A percentile compares a stretch with the other conserved stretches of the same genome.
These are phyloP conservation scores for Cutaneotrichosporon dermatis DNA, from an alignment of 1,284 basidiomycete genomes.

Conservation along the genomic window DNA sequence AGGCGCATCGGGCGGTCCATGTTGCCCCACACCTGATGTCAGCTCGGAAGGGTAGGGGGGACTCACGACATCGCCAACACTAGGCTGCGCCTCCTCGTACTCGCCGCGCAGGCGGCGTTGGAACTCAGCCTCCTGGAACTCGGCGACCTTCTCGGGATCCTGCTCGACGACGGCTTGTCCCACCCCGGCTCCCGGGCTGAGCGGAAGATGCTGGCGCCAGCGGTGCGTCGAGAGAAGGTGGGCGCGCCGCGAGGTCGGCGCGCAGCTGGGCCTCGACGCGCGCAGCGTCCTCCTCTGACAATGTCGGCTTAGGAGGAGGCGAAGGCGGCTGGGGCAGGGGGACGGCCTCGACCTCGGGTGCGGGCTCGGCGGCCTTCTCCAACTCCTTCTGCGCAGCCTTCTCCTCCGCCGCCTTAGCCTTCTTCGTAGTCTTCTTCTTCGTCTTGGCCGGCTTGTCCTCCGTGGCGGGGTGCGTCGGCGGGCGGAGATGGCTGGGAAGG, in stretches of 20 bases:
- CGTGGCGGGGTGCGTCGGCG: not conserved
- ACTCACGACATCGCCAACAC: slow-evolving; percentile 67
- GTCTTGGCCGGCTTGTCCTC: not conserved
- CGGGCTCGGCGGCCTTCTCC: not conserved
- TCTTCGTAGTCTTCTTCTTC: not conserved
- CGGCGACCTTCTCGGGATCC: slow-evolving; percentile 54
- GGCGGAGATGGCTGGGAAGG: not conserved
- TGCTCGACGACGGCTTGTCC: slow-evolving; percentile 13
- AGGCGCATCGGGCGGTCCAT: slow-evolving; percentile 60
- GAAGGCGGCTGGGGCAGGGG: not conserved
- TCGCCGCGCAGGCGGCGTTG: slow-evolving; percentile 65
- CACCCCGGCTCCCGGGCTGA: slow-evolving; percentile 11
- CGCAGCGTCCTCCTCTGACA: slow-evolving; percentile 34
- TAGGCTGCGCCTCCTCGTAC: slow-evolving; percentile 66
- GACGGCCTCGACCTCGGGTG: not conserved
- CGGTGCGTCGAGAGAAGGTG: slow-evolving; percentile 7
- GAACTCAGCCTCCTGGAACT: slow-evolving; percentile 67
- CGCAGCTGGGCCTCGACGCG: slow-evolving; percentile 33
- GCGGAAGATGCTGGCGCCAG: slow-evolving; percentile 19
- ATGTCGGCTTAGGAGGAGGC: slow-evolving; percentile 25
- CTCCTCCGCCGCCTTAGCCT: not conserved
- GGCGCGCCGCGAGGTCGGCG: slow-evolving; percentile 13
- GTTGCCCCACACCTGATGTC: slow-evolving; percentile 61
- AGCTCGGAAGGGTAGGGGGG: not conserved
- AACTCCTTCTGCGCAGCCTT: not conserved